Conservation (phyloP, 306 rosid genomes). For the Comarum palustre region DNA sequence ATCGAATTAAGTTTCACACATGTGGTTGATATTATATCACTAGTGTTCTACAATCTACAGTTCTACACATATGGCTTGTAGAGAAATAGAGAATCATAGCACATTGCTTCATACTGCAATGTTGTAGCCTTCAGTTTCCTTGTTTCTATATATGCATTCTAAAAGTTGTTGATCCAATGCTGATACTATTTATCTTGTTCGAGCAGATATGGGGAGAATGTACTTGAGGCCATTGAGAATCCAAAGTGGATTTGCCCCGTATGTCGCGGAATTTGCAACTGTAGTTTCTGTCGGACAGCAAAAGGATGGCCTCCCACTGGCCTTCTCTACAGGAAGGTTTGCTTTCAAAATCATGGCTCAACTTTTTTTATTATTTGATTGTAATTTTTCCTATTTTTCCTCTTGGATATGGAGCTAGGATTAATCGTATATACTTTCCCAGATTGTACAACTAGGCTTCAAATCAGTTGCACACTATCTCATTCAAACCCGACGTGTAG, state of each 20-base stretch:
- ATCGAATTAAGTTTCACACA: not conserved
- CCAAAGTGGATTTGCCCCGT: constrained; percentile 73
- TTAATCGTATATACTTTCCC: constrained; percentile 28
- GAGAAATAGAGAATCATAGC: not conserved
- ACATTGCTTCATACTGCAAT: not conserved
- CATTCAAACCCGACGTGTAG: constrained; percentile 60
- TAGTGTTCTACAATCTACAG: not conserved
- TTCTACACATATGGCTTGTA: not conserved
- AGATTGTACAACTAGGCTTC: constrained; percentile 63
- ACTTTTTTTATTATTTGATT: not conserved
- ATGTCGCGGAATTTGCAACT: constrained; percentile 98
- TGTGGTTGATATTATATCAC: not conserved
- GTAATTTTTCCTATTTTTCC: not conserved
- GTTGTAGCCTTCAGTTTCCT: constrained; percentile 5
- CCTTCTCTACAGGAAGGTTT: constrained; percentile 73
- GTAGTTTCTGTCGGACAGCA: constrained; percentile 85
- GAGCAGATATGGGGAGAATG: constrained; percentile 88
- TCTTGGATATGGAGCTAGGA: constrained; percentile 17
- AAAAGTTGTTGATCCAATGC: not conserved
- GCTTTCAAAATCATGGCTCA: constrained; percentile 17
- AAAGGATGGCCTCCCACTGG: constrained; percentile 97
- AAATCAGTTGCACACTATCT: constrained; percentile 97
- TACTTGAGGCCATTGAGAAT: constrained; percentile 68
- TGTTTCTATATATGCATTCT: not conserved
- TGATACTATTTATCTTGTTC: constrained; percentile 3